A percentile compares a stretch with the other conserved stretches of the same genome.
phyloP scores from a whole-genome alignment of 2,329 filamentous ascomycete genomes.

The Neonectria punicea region DNA sequence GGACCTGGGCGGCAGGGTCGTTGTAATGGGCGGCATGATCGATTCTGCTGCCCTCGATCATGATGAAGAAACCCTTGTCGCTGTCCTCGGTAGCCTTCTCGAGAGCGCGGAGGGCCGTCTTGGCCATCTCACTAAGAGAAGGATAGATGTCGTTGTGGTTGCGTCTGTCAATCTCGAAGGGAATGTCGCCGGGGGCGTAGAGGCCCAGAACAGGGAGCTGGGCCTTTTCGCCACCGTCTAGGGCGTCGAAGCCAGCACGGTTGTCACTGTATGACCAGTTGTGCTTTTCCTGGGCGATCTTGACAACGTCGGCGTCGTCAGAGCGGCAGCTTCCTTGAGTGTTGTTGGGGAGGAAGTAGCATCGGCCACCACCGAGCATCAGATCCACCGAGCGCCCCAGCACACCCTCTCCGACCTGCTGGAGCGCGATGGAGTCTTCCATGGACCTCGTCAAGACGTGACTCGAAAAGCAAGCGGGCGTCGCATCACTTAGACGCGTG shows the following conservation, averaged over 20 bases:
- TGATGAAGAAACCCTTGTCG: conserved; percentile 96
- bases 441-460: conserved; percentile 84
- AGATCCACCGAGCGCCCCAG: conserved; percentile 90
- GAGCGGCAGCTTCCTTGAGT: conserved; percentile 82
- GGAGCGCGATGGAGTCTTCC: conserved; percentile 90
- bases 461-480: conserved; percentile 92
- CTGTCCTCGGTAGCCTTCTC: conserved; percentile 83
- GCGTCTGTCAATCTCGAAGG: conserved; percentile 91
- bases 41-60: conserved; percentile 97
- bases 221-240: conserved; percentile 73
- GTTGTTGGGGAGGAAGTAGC: conserved; percentile 89
- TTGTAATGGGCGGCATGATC: conserved; percentile 93
- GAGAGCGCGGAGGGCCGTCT: conserved; percentile 81
- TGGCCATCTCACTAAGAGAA: conserved; percentile 90
- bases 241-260: conserved; percentile 78
- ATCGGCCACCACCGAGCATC: conserved; percentile 91
- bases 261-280: conserved; percentile 84
- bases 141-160: conserved; percentile 84
- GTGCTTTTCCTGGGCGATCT: conserved; percentile 76
- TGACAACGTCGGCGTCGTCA: conserved; percentile 81
- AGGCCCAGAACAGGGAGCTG: conserved; percentile 87
- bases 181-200: conserved; percentile 84
- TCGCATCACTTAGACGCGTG: conserved; percentile 94
- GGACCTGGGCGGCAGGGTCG: conserved; percentile 84
- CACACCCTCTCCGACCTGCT: conserved; percentile 89